These are phyloP conservation scores for Aureobasidium sp. DNA, from an alignment of 2,329 filamentous ascomycete species.

Conservation along the genomic window DNA sequence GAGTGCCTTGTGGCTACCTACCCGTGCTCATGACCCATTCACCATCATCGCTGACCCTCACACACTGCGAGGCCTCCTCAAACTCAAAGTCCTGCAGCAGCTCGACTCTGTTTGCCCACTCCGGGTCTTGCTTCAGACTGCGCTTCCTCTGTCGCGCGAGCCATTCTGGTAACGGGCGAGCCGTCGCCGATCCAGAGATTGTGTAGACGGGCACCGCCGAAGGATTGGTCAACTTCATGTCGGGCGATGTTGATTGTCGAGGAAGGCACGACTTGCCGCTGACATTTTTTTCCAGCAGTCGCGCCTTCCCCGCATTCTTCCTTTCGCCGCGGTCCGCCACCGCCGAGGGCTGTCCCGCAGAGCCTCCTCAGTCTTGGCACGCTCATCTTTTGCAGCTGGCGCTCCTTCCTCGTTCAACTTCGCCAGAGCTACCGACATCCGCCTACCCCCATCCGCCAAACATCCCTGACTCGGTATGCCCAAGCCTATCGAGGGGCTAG, in stretches of 20 bases:
- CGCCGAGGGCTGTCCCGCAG: slow-evolving; percentile 9
- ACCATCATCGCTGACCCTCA: slow-evolving; percentile 87
- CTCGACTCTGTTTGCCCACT: slow-evolving; percentile 90
- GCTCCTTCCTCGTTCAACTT: neutral
- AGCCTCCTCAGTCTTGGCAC: neutral
- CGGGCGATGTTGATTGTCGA: neutral
- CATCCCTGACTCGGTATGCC: neutral
- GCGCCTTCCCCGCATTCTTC: neutral
- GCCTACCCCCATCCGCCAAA: neutral
- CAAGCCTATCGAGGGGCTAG: neutral
- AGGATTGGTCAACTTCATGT: slow-evolving; percentile 76
- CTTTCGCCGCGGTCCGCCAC: neutral
- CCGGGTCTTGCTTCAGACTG: slow-evolving; percentile 83
- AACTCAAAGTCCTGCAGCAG: slow-evolving; percentile 97
- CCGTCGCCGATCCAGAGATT: slow-evolving; percentile 82
- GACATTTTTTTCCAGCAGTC: neutral
- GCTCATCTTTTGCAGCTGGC: neutral
- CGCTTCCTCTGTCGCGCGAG: slow-evolving; percentile 82
- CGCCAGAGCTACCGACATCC: neutral
- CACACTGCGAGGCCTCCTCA: slow-evolving; percentile 85
- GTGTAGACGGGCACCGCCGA: slow-evolving; percentile 88
- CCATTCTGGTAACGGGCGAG: slow-evolving; percentile 89
- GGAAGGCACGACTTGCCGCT: neutral
- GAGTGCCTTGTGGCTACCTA: slow-evolving; percentile 17
- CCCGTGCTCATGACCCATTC: slow-evolving; percentile 96